Percentiles rank a stretch among this genome's conserved stretches.
Conservation (phyloP, 768 basidiomycete species). For the Russula emetica region DNA sequence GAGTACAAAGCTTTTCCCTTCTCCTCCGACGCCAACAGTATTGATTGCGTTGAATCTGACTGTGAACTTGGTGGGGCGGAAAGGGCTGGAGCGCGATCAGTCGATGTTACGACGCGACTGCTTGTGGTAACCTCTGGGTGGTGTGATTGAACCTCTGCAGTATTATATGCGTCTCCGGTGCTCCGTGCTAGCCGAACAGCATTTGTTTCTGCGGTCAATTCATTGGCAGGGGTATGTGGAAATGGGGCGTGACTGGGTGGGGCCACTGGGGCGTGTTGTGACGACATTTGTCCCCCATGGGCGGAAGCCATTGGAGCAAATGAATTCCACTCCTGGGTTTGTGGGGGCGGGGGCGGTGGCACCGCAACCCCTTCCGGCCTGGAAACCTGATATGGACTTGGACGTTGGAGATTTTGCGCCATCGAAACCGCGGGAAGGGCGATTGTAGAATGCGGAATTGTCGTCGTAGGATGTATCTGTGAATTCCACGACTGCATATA, state of each 20-base stretch:
- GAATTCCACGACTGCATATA: not conserved
- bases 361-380: not conserved
- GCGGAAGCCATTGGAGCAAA: not conserved
- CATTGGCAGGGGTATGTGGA: not conserved
- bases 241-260: not conserved
- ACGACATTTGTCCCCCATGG: not conserved
- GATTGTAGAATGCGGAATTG: not conserved
- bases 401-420: not conserved
- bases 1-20: slow-evolving; percentile 13
- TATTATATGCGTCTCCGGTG: not conserved
- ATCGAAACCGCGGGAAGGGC: not conserved
- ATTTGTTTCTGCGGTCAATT: not conserved
- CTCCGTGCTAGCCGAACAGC: not conserved
- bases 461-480: not conserved
- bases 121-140: not conserved
- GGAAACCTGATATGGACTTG: not conserved
- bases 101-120: not conserved
- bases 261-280: not conserved
- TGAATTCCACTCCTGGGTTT: not conserved
- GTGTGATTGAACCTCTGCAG: not conserved
- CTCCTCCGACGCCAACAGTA: slow-evolving; percentile 15
- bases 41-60: slow-evolving; percentile 5
- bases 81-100: not conserved
- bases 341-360: not conserved
- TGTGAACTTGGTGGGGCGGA: slow-evolving; percentile 12